Percentiles rank a stretch among this genome's conserved stretches.
Conservation (phyloP, 495 filamentous ascomycete species). For the Astrocystis sublimbata region DNA sequence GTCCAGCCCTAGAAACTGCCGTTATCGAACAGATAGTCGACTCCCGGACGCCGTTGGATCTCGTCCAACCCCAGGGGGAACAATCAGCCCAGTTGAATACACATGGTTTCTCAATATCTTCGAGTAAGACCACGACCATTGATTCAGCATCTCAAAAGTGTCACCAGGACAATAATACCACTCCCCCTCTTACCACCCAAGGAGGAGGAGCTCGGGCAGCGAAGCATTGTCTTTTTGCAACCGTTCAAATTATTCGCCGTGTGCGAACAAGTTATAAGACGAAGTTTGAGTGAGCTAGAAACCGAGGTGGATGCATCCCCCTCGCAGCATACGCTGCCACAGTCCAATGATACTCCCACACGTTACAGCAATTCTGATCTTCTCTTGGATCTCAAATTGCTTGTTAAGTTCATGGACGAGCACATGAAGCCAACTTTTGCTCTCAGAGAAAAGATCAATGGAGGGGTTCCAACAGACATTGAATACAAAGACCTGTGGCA, state of each 20-base stretch:
- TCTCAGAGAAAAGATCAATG: conserved; percentile 3
- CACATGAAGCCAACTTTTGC: conserved; percentile 1
- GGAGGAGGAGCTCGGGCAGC: not conserved
- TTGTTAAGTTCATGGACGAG: conserved; percentile 11
- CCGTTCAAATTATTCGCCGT: conserved; percentile 4
- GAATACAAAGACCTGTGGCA: conserved; percentile 13
- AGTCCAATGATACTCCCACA: not conserved
- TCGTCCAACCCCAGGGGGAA: not conserved
- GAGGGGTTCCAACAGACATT: not conserved
- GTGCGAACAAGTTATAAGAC: not conserved
- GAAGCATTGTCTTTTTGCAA: not conserved
- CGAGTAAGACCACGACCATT: not conserved
- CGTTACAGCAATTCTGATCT: not conserved
- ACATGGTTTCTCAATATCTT: not conserved
- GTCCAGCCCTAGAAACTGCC: conserved; percentile 1
- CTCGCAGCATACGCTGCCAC: not conserved
- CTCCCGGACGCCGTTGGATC: not conserved
- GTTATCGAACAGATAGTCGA: not conserved
- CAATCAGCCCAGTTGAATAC: not conserved
- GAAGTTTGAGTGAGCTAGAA: not conserved
- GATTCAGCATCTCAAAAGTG: not conserved
- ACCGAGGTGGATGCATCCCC: not conserved
- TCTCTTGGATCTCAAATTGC: not conserved
- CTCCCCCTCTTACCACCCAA: not conserved
- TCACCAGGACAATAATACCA: not conserved